Conservation (phyloP, 306 rosid species). For the Lupinus albus region DNA sequence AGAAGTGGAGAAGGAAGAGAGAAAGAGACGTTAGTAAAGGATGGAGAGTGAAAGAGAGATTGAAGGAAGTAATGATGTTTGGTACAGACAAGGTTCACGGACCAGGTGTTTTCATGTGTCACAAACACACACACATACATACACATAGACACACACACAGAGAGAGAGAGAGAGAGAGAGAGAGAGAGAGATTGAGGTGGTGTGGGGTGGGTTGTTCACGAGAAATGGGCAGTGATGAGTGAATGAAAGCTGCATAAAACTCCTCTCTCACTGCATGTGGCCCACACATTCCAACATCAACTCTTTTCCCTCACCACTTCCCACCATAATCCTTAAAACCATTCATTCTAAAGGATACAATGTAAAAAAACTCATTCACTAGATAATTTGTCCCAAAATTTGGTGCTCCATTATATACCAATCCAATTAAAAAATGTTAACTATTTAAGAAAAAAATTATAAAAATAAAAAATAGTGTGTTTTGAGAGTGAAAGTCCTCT, state of each 20-base stretch:
- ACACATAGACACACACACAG: not conserved
- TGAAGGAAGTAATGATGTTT: constrained; percentile 24
- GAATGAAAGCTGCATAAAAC: constrained; percentile 55
- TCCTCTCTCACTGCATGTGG: constrained; percentile 48
- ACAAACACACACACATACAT: not conserved
- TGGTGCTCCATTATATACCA: too few species aligned
- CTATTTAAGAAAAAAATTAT: too few species aligned
- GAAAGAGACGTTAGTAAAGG: constrained; percentile 41
- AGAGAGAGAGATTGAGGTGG: too few species aligned
- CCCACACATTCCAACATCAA: constrained; percentile 26
- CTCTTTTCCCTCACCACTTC: too few species aligned
- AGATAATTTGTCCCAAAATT: too few species aligned
- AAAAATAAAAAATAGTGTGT: too few species aligned
- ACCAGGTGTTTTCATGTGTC: constrained; percentile 63
- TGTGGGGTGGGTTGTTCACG: too few species aligned
- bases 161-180: constrained; percentile 32
- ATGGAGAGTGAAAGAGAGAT: constrained; percentile 25
- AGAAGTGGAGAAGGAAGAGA: constrained; percentile 34
- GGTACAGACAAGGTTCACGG: constrained; percentile 54
- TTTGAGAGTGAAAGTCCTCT: too few species aligned
- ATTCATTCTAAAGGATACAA: too few species aligned
- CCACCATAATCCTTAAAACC: too few species aligned
- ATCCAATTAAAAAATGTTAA: too few species aligned
- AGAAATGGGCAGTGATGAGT: constrained; percentile 65
- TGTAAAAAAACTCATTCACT: too few species aligned